These are phyloP conservation scores for Pythium grandisporangium DNA, from an alignment of 352 stramenopile genomes.

Conservation along the genomic window DNA sequence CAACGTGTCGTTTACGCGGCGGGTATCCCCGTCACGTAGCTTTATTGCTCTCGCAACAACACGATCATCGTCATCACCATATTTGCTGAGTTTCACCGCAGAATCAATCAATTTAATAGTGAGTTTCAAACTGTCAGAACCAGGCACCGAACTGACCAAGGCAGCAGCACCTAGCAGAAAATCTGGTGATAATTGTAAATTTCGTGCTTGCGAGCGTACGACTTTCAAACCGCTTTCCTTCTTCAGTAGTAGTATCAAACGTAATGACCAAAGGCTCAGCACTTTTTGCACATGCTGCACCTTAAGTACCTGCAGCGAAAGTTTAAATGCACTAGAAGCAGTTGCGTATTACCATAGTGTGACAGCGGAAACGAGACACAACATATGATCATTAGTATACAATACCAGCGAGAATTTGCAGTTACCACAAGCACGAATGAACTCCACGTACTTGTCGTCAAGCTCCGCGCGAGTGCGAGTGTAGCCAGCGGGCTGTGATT, in stretches of 20 bases:
- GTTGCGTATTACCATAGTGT: background rate
- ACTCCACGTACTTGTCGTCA: background rate
- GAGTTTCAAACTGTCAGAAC: slow-evolving; percentile 43
- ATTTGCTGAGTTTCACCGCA: no score
- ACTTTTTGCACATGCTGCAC: slow-evolving; percentile 1
- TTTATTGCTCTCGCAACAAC: no score
- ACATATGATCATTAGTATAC: no score
- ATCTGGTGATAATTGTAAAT: slow-evolving; percentile 51
- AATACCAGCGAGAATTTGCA: no score
- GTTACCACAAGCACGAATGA: no score
- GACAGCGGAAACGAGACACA: no score
- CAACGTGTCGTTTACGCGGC: no score
- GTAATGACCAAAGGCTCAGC: slow-evolving; percentile 54
- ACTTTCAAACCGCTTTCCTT: slow-evolving; percentile 59
- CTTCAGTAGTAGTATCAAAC: slow-evolving; percentile 65
- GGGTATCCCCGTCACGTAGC: no score
- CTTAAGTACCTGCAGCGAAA: background rate
- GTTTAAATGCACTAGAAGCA: background rate
- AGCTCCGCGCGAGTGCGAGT: no score
- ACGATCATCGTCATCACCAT: no score
- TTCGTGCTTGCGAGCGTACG: slow-evolving; percentile 29
- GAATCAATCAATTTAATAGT: slow-evolving; percentile 50
- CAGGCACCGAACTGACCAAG: slow-evolving; percentile 47
- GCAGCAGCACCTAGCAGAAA: slow-evolving; percentile 51
- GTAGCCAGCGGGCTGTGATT: no score